Evolutionary conservation across 2,329 filamentous ascomycete species (phyloP), one percentile per base, ranked within the genome.

Genomic region (Fusarium proliferatum): DNA sequence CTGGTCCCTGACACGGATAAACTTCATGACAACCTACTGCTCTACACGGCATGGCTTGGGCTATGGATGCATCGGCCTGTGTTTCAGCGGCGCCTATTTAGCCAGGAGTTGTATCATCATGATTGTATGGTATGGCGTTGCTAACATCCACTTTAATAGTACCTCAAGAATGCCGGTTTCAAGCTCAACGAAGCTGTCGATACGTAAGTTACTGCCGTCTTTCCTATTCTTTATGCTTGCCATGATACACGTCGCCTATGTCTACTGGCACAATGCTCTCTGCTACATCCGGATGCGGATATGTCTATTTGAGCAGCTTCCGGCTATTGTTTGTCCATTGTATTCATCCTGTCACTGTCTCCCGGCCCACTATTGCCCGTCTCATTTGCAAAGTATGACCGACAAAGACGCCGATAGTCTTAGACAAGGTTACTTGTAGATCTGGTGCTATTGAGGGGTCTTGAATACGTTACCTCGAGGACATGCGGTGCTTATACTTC

Each of bases 151-250:
- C 49, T 67, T 41, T 61, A 67, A 65, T 68, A 88, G 87, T 88
- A 82, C 71, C 82, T 88, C 28, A 89, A 85, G 74, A 83, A 81
- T 52, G 78, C 84, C 10, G 82, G 83, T 51, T 90, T 86, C 78
- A 87, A 85, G 76, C 78, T 89, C 11, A 85, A 89, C 64, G 83
- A 87, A 65, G 88, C 88, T 43, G 81, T 89, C 55, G 87, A 90
- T 82, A 81, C 85, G 88, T 90, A 84, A 88, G 88, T 89, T n/a
- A 76, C 53, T 53, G 61, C 52, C 38, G 33, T 41, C 65, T 61
- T 68, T 34, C 57, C 42, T 55, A 33, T 33, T 57, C 38, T 28
- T 46, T 42, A 63, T 74, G 76, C 67, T 69, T 56, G 42, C 60
- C 46, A 67, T 64, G 60, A 53, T 57, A 42, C 62, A 33, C 30